Conservation (phyloP, 2,329 filamentous ascomycete genomes). For the Ophiostoma sp. region DNA sequence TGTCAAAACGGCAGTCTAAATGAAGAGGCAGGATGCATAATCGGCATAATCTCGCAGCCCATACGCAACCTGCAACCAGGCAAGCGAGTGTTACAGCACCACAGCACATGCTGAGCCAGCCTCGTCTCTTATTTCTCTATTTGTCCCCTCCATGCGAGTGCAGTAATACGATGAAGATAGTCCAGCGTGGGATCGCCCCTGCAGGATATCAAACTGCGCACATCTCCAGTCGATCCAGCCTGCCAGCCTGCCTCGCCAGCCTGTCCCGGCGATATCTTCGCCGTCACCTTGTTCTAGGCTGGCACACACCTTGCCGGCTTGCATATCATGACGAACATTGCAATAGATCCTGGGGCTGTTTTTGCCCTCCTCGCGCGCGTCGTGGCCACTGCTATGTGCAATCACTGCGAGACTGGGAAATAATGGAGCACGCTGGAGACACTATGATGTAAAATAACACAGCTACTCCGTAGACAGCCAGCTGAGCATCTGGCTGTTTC, state of each 20-base stretch:
- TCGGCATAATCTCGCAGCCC: conserved; percentile 3
- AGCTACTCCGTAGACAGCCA: no score
- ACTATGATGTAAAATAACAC: no score
- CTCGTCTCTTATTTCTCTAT: no score
- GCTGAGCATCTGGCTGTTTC: background rate
- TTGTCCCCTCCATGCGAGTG: no score
- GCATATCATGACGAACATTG: background rate
- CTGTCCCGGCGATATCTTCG: background rate
- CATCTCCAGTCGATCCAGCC: background rate
- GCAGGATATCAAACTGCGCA: background rate
- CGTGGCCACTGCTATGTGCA: background rate
- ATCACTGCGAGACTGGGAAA: no score
- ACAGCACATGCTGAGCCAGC: background rate
- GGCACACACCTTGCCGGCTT: background rate
- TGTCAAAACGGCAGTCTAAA: conserved; percentile 8
- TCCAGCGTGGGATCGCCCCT: conserved; percentile 2
- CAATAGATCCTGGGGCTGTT: background rate
- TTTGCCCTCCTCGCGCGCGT: background rate
- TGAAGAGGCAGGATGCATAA: background rate
- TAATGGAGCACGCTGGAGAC: no score
- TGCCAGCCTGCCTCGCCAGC: background rate
- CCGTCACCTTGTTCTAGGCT: background rate
- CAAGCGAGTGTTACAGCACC: background rate
- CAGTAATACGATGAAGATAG: no score
- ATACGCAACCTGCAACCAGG: background rate